Base-by-base conservation (phyloP, 2,329 filamentous ascomycete genomes). In the Colletotrichum limetticola region DNA sequence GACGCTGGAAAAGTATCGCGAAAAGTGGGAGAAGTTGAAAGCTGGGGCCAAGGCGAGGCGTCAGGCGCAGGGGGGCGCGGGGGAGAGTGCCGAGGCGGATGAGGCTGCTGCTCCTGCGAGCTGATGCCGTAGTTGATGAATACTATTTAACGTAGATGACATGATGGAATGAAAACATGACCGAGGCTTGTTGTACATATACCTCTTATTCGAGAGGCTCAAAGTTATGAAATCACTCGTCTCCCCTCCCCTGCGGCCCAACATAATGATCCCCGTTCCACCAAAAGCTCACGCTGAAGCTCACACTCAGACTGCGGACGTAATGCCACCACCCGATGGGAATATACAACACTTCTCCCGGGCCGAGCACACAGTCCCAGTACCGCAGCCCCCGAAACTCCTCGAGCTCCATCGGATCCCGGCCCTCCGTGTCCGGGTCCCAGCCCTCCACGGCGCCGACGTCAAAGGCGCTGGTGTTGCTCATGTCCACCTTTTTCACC, bases 311-410 rank as follows among this genome's bases (percentile, higher is more conserved):
- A 62, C 95, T 95, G 72, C 94, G 88, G 4, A 98, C 94, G 82
- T 98, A 98, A 85, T 99, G 97, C 97, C 97, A 99, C 96, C 97
- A 99, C 0, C 96, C 97, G 5, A 94, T 88, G 0, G 97, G 97
- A 66, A 99, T 94, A 80, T 98, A 97, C 66, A 99, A 80, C 75
- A 91, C 93, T 66, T 99, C 95, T 0, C 96, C 97, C 1, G 93
- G 92, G 35, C 88, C 90, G 6, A 99, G 83, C 1, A 98, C 88
- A 68, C 92, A 92, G 78, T 99, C 97, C 42, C 93, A 83, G 79
- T 93, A 96, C 66, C 88, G 85, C 1, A 93, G 86, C 0, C 86
- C 81, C 61, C 81, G 81, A 75, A 97, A 94, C 0, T 83, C 83
- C 64, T 81, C 78, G 58, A 82, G 81, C 9, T 83, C 82, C 2